Evolutionary conservation across 1,284 basidiomycete genomes (phyloP).

Genomic region (Cronartium quercuum): DNA sequence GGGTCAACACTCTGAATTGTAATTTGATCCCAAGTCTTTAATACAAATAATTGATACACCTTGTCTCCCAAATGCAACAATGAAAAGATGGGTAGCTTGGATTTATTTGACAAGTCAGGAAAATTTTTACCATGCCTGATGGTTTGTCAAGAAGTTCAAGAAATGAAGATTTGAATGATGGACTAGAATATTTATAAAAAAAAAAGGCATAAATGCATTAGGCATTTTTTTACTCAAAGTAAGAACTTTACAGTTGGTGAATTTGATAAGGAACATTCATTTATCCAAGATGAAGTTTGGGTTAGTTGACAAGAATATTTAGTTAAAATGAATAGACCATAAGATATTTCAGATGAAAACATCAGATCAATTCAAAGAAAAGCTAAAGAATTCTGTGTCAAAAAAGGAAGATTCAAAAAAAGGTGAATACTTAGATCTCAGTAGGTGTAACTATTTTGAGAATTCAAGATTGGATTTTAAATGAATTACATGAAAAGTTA

Average conservation of each 20-base stretch:
- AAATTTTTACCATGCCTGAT: constrained; percentile 17
- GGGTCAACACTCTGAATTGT: constrained; percentile 11
- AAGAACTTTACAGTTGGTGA: too few relatives aligned
- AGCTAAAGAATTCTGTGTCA: background rate
- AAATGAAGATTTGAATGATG: background rate
- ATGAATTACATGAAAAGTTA: constrained; percentile 6
- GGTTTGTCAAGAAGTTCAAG: background rate
- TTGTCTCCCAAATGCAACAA: constrained; percentile 5
- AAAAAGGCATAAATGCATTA: background rate
- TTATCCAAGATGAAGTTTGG: background rate
- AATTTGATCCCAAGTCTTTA: constrained; percentile 14
- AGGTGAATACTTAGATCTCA: background rate
- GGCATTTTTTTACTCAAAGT: background rate
- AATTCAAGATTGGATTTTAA: background rate
- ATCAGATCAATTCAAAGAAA: background rate
- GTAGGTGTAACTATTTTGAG: background rate
- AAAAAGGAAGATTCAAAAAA: background rate
- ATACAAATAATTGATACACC: constrained; percentile 11
- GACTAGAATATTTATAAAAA: constrained; percentile 2
- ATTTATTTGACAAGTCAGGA: constrained; percentile 9
- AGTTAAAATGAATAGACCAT: background rate
- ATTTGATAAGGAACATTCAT: too few relatives aligned
- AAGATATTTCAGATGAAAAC: background rate
- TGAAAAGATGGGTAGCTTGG: constrained; percentile 14
- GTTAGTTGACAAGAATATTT: background rate